Percentiles rank a stretch among this genome's conserved stretches.
Evolutionary conservation across 768 basidiomycete species (phyloP).

Genomic region (Boletus sp.): DNA sequence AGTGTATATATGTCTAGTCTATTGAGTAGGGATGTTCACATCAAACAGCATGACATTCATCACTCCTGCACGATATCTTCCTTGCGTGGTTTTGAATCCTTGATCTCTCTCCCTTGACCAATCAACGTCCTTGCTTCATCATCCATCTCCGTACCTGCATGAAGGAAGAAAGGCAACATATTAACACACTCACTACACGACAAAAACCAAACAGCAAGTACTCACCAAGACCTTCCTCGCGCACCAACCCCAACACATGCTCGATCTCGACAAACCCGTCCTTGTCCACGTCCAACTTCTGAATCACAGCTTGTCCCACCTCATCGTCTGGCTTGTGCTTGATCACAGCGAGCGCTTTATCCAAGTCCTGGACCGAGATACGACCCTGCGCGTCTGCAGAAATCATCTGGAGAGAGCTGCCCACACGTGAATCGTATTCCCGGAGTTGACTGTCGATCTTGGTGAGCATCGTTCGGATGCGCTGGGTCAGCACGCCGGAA

Average conservation of each 20-base stretch:
- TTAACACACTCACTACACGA: neutral
- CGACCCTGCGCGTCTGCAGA: conserved; percentile 82
- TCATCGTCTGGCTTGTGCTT: conserved; percentile 91
- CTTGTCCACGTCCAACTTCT: conserved; percentile 93
- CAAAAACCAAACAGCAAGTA: conserved; percentile 2
- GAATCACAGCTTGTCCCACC: conserved; percentile 79
- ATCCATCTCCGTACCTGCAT: conserved; percentile 75
- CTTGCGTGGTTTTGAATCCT: conserved; percentile 78
- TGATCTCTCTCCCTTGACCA: conserved; percentile 79
- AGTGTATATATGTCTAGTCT: conserved; percentile 10
- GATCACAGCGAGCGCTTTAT: conserved; percentile 90
- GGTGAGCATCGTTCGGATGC: conserved; percentile 91
- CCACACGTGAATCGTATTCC: conserved; percentile 87
- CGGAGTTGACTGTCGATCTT: conserved; percentile 92
- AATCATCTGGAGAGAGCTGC: conserved; percentile 81
- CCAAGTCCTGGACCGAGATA: conserved; percentile 83
- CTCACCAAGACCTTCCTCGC: conserved; percentile 81
- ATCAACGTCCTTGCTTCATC: conserved; percentile 81
- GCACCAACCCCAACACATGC: conserved; percentile 86
- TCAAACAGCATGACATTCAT: conserved; percentile 19
- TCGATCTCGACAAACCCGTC: conserved; percentile 95
- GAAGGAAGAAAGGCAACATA: neutral
- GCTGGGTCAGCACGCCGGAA: conserved; percentile 86
- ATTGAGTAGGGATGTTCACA: conserved; percentile 1
- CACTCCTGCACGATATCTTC: conserved; percentile 91